Evolutionary conservation across 768 basidiomycete species (phyloP), one percentile per base, ranked within the genome.

Genomic region (Cantharellus anzutake): DNA sequence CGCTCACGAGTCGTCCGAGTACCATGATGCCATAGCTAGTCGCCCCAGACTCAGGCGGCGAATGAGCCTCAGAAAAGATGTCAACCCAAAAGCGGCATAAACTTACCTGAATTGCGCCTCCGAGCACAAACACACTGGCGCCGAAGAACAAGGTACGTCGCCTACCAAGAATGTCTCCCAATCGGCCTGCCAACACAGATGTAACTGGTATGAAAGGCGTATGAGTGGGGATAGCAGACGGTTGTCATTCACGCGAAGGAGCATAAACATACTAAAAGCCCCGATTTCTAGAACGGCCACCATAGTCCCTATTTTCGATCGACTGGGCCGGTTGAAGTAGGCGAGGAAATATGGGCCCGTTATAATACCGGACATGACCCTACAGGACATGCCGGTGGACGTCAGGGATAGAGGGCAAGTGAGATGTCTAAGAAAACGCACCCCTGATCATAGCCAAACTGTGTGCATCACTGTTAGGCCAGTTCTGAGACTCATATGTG

Each of bases 261-360:
- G 20, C 20, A 48, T 40, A n/a, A 39, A 72, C 81, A 50, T 67
- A 88, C 90, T 76, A 69, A 96, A 83, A 42, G 92, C 92, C 51
- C 92, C 92, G 41, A 97, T 77, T 71, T 97, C 91, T 41, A 94
- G 73, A 3, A 93, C 83, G n/a, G 92, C 88, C 44, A 96, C 91
- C 85, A 97, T 91, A 20, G 87, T 89, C n/a, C 90, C 92, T 34
- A 91, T 70, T 66, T 84, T 79, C 56, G 84, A 71, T 0, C 84
- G 75, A 14, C 77, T 77, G 16, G 90, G 92, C 20, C 81, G 77
- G 61, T 86, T 73, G 74, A 97, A 93, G 71, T 79, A 93, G 59
- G 81, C 78, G 64, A 75, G 79, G 71, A 90, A 89, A 69, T 88
- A 78, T 29, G 84, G 84, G 0, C 84, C 84, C 37, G 84, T 96